A percentile compares a stretch with the other conserved stretches of the same genome.
Conservation (phyloP, 352 stramenopile genomes). For the Phytophthora pinifolia region DNA sequence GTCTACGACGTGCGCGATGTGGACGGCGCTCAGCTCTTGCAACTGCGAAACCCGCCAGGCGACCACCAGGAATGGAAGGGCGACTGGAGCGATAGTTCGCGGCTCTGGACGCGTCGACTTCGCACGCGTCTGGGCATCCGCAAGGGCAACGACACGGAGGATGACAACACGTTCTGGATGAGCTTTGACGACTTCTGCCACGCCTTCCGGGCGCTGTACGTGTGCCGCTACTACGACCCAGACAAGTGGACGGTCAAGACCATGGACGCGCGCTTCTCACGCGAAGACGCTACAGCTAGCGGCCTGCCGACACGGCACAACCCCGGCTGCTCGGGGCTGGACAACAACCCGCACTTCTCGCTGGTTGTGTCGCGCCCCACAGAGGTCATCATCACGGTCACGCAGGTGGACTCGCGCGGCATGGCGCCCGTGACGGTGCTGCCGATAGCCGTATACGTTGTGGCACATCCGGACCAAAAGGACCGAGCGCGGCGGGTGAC, state of each 20-base stretch:
- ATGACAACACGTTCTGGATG: slow-evolving; percentile 96
- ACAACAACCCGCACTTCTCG: slow-evolving; percentile 90
- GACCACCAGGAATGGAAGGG: slow-evolving; percentile 93
- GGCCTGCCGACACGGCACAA: slow-evolving; percentile 90
- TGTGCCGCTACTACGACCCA: slow-evolving; percentile 93
- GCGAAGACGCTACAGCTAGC: slow-evolving; percentile 60
- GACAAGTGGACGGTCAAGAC: slow-evolving; percentile 65
- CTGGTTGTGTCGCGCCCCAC: slow-evolving; percentile 76
- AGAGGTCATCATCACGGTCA: slow-evolving; percentile 86
- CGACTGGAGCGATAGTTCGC: slow-evolving; percentile 92
- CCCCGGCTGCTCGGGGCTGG: slow-evolving; percentile 57
- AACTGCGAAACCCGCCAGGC: slow-evolving; percentile 91
- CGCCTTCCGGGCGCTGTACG: slow-evolving; percentile 90
- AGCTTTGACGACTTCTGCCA: slow-evolving; percentile 94
- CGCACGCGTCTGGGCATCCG: slow-evolving; percentile 74
- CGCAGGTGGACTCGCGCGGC: slow-evolving; percentile 69
- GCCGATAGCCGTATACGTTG: slow-evolving; percentile 72
- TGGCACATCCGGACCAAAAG: slow-evolving; percentile 44
- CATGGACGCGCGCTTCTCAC: slow-evolving; percentile 55
- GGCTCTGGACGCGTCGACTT: slow-evolving; percentile 89
- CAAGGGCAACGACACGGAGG: slow-evolving; percentile 66
- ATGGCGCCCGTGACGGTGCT: slow-evolving; percentile 67
- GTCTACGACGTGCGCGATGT: slow-evolving; percentile 90
- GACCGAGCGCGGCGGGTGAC: slow-evolving; percentile 69
- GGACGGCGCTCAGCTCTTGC: slow-evolving; percentile 83